Conservation (phyloP, 2,329 filamentous ascomycete genomes). For the Fusarium poae region DNA sequence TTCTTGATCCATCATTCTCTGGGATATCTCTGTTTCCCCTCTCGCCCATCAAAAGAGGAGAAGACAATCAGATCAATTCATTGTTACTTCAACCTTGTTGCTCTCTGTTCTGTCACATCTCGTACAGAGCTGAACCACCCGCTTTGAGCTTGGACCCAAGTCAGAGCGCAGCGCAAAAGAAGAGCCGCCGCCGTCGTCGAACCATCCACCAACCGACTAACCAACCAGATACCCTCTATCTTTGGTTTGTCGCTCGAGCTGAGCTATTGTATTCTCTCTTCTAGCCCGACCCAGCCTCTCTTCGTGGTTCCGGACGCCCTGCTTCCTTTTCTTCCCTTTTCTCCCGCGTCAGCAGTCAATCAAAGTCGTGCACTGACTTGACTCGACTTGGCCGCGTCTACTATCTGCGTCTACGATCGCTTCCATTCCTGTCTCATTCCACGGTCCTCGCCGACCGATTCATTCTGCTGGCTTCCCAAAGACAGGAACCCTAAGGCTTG, state of each 20-base stretch:
- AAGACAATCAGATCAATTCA: not conserved
- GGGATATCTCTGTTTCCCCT: slow-evolving; percentile 4
- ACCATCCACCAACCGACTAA: slow-evolving; percentile 32
- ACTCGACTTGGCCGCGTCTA: slow-evolving; percentile 33
- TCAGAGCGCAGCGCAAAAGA: slow-evolving; percentile 31
- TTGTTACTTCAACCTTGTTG: slow-evolving; percentile 12
- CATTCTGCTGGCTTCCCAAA: slow-evolving; percentile 28
- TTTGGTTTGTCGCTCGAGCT: slow-evolving; percentile 29
- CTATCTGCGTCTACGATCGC: slow-evolving; percentile 25
- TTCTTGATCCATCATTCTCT: slow-evolving; percentile 15
- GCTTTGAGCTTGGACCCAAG: slow-evolving; percentile 42
- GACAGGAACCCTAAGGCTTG: slow-evolving; percentile 40
- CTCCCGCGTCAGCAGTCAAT: slow-evolving; percentile 18
- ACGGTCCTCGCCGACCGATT: slow-evolving; percentile 39
- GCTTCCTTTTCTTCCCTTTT: slow-evolving; percentile 19
- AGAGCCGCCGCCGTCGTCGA: slow-evolving; percentile 33
- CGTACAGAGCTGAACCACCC: slow-evolving; percentile 40
- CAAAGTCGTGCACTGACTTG: slow-evolving; percentile 34
- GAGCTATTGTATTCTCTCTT: slow-evolving; percentile 28
- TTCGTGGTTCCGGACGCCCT: slow-evolving; percentile 27
- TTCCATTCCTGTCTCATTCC: slow-evolving; percentile 44
- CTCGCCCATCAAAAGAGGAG: slow-evolving; percentile 7
- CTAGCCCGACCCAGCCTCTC: slow-evolving; percentile 22
- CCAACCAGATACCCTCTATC: slow-evolving; percentile 29
- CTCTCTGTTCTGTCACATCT: slow-evolving; percentile 40